Percentiles rank a stretch among this genome's conserved stretches.
Conservation (phyloP, 78 protist genomes). For the Isochrysis galbana region DNA sequence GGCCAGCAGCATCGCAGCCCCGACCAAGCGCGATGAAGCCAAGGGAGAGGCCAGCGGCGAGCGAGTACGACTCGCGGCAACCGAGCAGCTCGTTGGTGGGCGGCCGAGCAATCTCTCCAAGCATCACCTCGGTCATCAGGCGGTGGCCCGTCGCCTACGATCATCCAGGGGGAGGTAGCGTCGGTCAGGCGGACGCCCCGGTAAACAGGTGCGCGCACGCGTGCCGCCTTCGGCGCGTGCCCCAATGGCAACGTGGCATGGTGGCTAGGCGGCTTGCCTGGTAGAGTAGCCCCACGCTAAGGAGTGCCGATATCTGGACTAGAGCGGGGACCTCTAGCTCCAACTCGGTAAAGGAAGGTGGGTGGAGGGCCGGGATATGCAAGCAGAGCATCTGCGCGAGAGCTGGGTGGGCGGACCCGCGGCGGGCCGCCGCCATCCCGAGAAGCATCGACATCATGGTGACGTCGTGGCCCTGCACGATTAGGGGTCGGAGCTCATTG, state of each 20-base stretch:
- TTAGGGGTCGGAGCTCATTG: neutral
- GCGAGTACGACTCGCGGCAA: constrained; percentile 73
- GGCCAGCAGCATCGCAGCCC: constrained; percentile 59
- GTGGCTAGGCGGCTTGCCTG: constrained; percentile 41
- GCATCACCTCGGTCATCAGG: constrained; percentile 75
- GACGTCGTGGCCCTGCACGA: constrained; percentile 62
- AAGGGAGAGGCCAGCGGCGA: constrained; percentile 86
- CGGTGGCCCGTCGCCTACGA: constrained; percentile 69
- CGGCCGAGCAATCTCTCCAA: constrained; percentile 76
- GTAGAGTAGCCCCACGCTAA: constrained; percentile 87
- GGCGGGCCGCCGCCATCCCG: constrained; percentile 76
- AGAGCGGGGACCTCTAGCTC: constrained; percentile 56
- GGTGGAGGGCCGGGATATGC: constrained; percentile 86
- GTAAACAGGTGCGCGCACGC: neutral
- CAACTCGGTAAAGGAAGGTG: constrained; percentile 75
- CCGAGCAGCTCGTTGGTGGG: constrained; percentile 49
- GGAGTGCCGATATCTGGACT: constrained; percentile 79
- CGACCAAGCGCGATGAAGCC: constrained; percentile 76
- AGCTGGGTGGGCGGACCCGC: constrained; percentile 72
- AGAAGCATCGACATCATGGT: constrained; percentile 79
- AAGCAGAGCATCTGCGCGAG: constrained; percentile 74
- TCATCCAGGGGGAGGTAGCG: neutral
- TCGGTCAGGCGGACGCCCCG: neutral
- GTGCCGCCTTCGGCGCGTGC: too few species aligned
- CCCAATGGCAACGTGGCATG: too few species aligned